Evolutionary conservation across 148 eudicot genomes (phyloP).

Genomic region (Pharnaceum exiguum): DNA sequence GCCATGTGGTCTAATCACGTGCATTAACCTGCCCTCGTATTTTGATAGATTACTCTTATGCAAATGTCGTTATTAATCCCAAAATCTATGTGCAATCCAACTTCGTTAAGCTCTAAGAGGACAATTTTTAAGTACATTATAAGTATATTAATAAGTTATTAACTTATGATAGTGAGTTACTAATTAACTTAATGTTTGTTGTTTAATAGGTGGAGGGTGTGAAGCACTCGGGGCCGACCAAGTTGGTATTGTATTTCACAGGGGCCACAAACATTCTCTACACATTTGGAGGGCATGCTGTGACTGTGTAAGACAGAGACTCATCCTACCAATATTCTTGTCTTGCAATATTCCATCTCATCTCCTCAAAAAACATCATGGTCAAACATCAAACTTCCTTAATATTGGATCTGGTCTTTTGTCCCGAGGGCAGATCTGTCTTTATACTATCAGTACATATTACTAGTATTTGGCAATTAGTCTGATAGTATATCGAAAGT

Average conservation of each 20-base stretch:
- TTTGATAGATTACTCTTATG: constrained; percentile 11
- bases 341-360: constrained; percentile 2
- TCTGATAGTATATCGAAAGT: no score
- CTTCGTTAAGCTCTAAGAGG: background rate
- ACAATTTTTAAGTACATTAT: background rate
- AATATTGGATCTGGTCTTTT: constrained; percentile 1
- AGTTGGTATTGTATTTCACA: constrained; percentile 78
- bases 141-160: no score
- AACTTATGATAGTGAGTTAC: background rate
- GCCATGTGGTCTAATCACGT: constrained; percentile 29
- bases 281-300: constrained; percentile 97
- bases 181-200: background rate
- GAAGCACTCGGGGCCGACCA: constrained; percentile 73
- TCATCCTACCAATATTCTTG: constrained; percentile 16
- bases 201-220: constrained; percentile 68
- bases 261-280: constrained; percentile 97
- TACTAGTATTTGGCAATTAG: background rate
- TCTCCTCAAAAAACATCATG: background rate
- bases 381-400: constrained; percentile 6
- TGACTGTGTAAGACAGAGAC: constrained; percentile 78
- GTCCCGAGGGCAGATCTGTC: constrained; percentile 18
- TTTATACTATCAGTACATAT: background rate
- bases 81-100: constrained; percentile 5
- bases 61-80: constrained; percentile 15
- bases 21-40: constrained; percentile 2